Evolutionary conservation across 257 asterid genomes (phyloP), one percentile per base, ranked within the genome.

Genomic region (Orobanche coerulescens): DNA sequence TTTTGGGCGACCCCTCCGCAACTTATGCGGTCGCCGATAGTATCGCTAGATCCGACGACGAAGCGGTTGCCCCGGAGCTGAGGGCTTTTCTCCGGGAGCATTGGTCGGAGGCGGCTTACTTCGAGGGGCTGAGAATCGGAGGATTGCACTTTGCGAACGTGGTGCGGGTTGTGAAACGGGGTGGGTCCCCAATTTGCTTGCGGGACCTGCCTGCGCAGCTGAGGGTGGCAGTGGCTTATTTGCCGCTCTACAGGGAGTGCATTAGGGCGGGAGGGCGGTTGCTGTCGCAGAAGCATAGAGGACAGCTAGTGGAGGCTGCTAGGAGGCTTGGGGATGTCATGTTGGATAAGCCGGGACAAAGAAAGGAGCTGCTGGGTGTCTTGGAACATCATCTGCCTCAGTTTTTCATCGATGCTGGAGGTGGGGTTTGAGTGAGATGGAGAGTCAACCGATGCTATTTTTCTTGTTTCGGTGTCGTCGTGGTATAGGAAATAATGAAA

Each of bases 21-120:
- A 89, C 98, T 1, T 93, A 89, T 42, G 87, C 97, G 0, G 97
- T 89, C 5, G 98, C 95, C 0, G 96, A 93, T 61, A 84, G 88
- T 78, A 93, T 89, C 19, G 96, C 97, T 0, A 73, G 72, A 61
- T 81, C 94, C 0, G 86, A 81, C 0, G 97, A 89, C 16, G 97
- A 82, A 64, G 70, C 86, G 3, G 83, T 93, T 43, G 86, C 95
- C 13, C 98, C 97, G 0, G 85, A 81, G 66, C 82, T 93, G 5
- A 73, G 79, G 73, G 48, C 79, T 10, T 93, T 89, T 52, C 88
- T 89, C 30, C 80, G 40, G 23, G 94, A 84, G 62, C 70, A 93
- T 44, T 93, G 98, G 98, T 93, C 96, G 0, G 95, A 89, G 76
- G 79, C 73, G 1, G 97, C 98, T 15, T 89, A 70, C 67, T 25